These are phyloP conservation scores for Penicillium psychrofluorescens DNA, from an alignment of 495 filamentous ascomycete genomes.

Conservation along the genomic window DNA sequence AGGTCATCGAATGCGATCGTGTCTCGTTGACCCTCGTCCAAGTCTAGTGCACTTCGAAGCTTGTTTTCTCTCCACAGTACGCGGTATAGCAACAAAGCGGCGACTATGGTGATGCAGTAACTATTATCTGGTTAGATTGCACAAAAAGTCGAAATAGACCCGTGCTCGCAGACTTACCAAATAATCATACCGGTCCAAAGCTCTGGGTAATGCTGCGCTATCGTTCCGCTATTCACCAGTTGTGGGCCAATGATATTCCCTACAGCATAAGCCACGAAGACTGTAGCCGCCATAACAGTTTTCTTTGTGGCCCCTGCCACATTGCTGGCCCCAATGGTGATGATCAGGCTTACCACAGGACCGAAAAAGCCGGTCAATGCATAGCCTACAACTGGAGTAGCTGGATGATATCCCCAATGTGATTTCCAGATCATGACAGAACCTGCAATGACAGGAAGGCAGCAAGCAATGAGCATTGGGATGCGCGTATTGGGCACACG, in stretches of 20 bases:
- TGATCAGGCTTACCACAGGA: conserved; percentile 55
- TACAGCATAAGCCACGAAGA: conserved; percentile 69
- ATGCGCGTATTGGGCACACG: conserved; percentile 57
- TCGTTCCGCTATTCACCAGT: conserved; percentile 55
- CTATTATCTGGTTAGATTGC: conserved; percentile 24
- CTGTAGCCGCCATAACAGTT: conserved; percentile 61
- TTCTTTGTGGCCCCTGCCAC: conserved; percentile 76
- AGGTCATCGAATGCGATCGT: conserved; percentile 63
- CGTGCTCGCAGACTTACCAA: conserved; percentile 40
- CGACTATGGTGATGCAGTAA: conserved; percentile 59
- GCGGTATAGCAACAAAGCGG: conserved; percentile 47
- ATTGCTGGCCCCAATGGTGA: conserved; percentile 62
- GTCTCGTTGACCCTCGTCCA: conserved; percentile 56
- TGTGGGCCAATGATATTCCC: conserved; percentile 71
- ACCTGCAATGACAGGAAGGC: conserved; percentile 65
- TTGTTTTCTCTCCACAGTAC: conserved; percentile 52
- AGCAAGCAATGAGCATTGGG: conserved; percentile 54
- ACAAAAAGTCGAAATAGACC: neutral
- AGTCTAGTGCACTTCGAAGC: conserved; percentile 31
- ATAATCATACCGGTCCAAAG: conserved; percentile 66
- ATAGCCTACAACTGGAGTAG: conserved; percentile 60
- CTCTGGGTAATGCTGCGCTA: conserved; percentile 57
- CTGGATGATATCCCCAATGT: conserved; percentile 54
- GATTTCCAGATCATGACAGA: conserved; percentile 70
- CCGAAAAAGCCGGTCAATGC: conserved; percentile 66